Evolutionary conservation across 75 land plant genomes (phyloP), one percentile per base, ranked within the genome.

Genomic region (Selaginella tamariscina): DNA sequence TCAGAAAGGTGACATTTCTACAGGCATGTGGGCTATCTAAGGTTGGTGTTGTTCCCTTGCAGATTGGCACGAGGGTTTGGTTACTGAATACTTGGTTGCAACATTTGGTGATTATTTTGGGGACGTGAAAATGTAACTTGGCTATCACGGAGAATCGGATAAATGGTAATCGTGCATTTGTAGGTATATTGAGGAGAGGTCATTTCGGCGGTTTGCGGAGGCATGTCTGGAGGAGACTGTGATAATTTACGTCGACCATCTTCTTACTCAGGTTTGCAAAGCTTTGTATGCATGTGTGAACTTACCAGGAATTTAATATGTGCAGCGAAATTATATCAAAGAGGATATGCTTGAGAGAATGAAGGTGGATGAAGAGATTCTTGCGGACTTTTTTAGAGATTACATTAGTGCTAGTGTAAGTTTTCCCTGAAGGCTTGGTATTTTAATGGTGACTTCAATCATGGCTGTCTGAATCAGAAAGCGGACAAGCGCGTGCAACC

Each of bases 161-260:
- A 39, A 39, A 5, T 15, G 49, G n/a, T 39, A 5, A 39, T 5
- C 15, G 49, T 39, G 49, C 33, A 64, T 65, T 66, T 72, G n/a
- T 63, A 89, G 97, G 80, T 95, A 83, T 70, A 84, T 95, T 70
- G 99, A 95, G 69, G 99, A 95, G 55, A 80, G 97, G 71, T 91
- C 92, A 27, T 95, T 87, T 69, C 80, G 82, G 65, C 82, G 88
- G 69, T 95, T 87, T 81, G 97, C 88, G 56, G 96, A 95, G 81
- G 85, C 95, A 60, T 95, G 96, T 79, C 71, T 95, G 33, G 99
- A 95, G 76, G 96, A 88, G 79, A 84, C 89, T 28, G 77, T 91
- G 54, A 82, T 95, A 30, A 70, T 87, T 22, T 95, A 95, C 54
- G 87, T 91, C 27, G 96, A 95, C 68, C 99, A 86, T 74, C 89